Percentiles rank a stretch among this genome's conserved stretches.
These are phyloP conservation scores for Fraxinus baroniana DNA, from an alignment of 305 asterid species.

Conservation along the genomic window DNA sequence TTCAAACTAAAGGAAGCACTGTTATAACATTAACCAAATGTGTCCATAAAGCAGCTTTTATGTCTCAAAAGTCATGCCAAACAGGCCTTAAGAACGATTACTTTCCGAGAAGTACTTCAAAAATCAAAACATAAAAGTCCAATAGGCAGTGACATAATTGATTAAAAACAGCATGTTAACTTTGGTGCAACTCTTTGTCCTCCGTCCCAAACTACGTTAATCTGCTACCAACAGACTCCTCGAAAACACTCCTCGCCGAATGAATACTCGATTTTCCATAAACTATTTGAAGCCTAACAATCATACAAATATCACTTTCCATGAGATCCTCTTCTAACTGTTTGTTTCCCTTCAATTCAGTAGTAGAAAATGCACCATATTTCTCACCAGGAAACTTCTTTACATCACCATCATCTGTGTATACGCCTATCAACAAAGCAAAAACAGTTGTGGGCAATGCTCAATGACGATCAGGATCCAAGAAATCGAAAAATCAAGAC, in stretches of 20 bases:
- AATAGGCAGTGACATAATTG: not conserved
- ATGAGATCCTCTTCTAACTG: conserved; percentile 54
- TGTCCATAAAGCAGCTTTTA: no score
- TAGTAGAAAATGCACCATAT: conserved; percentile 35
- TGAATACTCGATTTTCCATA: conserved; percentile 70
- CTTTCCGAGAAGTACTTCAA: not conserved
- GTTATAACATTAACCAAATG: no score
- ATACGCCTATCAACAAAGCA: conserved; percentile 49
- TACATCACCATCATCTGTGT: conserved; percentile 66
- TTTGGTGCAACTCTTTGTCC: conserved; percentile 63
- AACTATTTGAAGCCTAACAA: conserved; percentile 80
- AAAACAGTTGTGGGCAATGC: not conserved
- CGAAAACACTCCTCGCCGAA: conserved; percentile 70
- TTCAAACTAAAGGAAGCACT: no score
- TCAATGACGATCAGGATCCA: not conserved
- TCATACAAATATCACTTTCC: conserved; percentile 68
- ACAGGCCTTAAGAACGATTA: not conserved
- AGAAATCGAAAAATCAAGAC: not conserved
- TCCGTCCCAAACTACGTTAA: conserved; percentile 57
- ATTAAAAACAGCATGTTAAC: conserved; percentile 31
- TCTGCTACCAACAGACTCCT: conserved; percentile 75
- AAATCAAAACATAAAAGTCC: not conserved
- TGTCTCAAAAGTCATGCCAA: no score
- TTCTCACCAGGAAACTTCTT: conserved; percentile 50
- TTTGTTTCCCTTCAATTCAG: conserved; percentile 41